Base-by-base conservation (phyloP, 768 basidiomycete species). In the Mycena alexandri region DNA sequence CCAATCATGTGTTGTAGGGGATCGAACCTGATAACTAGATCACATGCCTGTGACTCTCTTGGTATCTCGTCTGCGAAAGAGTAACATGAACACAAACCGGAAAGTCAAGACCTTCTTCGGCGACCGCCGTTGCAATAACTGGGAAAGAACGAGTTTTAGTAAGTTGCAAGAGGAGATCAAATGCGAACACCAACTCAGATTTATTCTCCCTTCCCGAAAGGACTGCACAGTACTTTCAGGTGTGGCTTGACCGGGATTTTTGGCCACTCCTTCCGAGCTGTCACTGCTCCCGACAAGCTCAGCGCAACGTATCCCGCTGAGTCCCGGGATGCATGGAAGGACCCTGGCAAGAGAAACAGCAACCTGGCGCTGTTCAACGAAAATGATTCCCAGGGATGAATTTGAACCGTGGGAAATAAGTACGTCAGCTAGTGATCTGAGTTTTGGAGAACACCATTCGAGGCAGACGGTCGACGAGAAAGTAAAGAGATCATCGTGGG, bases 51-150 rank as follows among this genome's bases (percentile, higher is more conserved):
- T 50, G 38, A 34, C 67, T 8, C 25, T 33, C 24, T 46, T 42
- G 17, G 43, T 21, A 61, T 4, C 46, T 7, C 29, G 36, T 17
- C 36, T 1, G 25, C 11, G 42, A n/a, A 42, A n/a, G 17, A 47
- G 42, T 7, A 29, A 53, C 19, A 24, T 44, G 22, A 7, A 51
- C 36, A 71, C 86, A 61, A 73, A 92, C 91, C 24, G 91, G 92
- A 79, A 97, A 94, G 76, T 97, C 95, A 19, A 97, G 84, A 0
- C 95, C 95, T 80, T 97, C 95, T 77, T 97, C 95, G 0, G 94
- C 95, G 16, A 96, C 94, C 7, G 90, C 90, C 0, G 94, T 95
- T 5, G 94, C 92, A 69, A 96, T 83, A 22, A 96, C 91, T 89
- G 65, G 19, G 41, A 64, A 44, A 57, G 48, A 33, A 2, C 34